Evolutionary conservation across 495 filamentous ascomycete species (phyloP), one percentile per base, ranked within the genome.

Genomic region (Hypoxylon intermedium): DNA sequence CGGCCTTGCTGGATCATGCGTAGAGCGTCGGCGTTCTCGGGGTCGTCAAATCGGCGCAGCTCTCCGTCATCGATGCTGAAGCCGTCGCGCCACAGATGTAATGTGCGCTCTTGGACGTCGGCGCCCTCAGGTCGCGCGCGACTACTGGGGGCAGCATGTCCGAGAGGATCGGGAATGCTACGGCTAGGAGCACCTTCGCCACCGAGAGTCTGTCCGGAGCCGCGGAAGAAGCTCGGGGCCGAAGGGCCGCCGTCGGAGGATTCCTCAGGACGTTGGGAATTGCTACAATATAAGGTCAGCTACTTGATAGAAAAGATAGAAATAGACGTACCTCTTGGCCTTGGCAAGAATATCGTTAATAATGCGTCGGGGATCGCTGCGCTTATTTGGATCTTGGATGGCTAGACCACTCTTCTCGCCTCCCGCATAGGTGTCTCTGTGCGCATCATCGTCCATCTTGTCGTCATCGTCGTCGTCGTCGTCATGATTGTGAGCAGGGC

Each of bases 331-430:
- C 91, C 82, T 84, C 69, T 81, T 85, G 9, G 93, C 94, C 63
- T 90, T 89, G 61, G 92, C 85, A 16, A 98, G 75, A 49, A 98
- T 91, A 70, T 94, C 85, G 42, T 85, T 80, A 66, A 91, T 83
- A 28, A 88, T 85, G 69, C 83, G 84, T 65, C 85, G 84, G 12
- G 87, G 76, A 55, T 88, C 89, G 21, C 72, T 74, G 13, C 77
- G 75, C 59, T 77, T 71, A 34, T 67, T 74, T 0, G 94, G 94
- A 70, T 98, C 93, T 71, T 97, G 91, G 49, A 98, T 92, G 2
- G 94, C 95, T 23, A 98, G 75, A 5, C 93, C 95, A 18, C 93
- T 97, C 76, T 98, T 98, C 78, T 97, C 94, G 40, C 94, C 94
- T 46, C 94, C 94, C 6, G 94, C 89, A 71, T 95, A 98, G 43